Evolutionary conservation across 257 asterid species (phyloP).

Genomic region (Gynochthodes officinalis): DNA sequence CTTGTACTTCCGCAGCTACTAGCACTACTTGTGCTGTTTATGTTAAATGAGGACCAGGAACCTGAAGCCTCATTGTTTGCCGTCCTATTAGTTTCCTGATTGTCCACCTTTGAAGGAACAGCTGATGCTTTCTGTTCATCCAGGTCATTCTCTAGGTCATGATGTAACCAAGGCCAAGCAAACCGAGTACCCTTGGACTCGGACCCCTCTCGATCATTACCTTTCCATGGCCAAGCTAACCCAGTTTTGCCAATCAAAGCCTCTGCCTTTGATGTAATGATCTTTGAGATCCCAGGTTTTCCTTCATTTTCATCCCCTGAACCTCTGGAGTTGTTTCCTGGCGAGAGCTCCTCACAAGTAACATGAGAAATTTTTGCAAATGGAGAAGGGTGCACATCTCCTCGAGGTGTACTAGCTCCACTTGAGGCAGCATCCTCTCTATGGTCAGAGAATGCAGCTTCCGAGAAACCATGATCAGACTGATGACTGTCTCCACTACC

Average conservation of each 20-base stretch:
- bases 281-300: slow-evolving; percentile 65
- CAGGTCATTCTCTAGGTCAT: slow-evolving; percentile 56
- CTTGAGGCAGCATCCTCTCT: slow-evolving; percentile 87
- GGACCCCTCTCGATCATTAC: slow-evolving; percentile 57
- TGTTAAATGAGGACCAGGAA: slow-evolving; percentile 79
- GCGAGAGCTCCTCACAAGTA: slow-evolving; percentile 35
- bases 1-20: slow-evolving; percentile 83
- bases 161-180: slow-evolving; percentile 71
- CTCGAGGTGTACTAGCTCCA: slow-evolving; percentile 86
- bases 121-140: slow-evolving; percentile 40
- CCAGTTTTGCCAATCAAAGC: slow-evolving; percentile 74
- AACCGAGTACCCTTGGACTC: slow-evolving; percentile 56
- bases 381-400: slow-evolving; percentile 61
- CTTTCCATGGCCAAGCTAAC: slow-evolving; percentile 84
- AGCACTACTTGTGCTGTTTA: slow-evolving; percentile 82
- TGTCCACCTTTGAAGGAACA: slow-evolving; percentile 41
- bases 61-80: slow-evolving; percentile 69
- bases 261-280: slow-evolving; percentile 74
- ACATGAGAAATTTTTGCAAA: slow-evolving; percentile 60
- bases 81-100: slow-evolving; percentile 40
- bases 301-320: slow-evolving; percentile 73
- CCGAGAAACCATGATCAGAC: slow-evolving; percentile 54
- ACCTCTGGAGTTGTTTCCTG: slow-evolving; percentile 42
- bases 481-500: slow-evolving; percentile 61
- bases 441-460: slow-evolving; percentile 40